Evolutionary conservation across 129 eudicot genomes (phyloP), one percentile per base, ranked within the genome.

Genomic region (Artemisia tridentata): DNA sequence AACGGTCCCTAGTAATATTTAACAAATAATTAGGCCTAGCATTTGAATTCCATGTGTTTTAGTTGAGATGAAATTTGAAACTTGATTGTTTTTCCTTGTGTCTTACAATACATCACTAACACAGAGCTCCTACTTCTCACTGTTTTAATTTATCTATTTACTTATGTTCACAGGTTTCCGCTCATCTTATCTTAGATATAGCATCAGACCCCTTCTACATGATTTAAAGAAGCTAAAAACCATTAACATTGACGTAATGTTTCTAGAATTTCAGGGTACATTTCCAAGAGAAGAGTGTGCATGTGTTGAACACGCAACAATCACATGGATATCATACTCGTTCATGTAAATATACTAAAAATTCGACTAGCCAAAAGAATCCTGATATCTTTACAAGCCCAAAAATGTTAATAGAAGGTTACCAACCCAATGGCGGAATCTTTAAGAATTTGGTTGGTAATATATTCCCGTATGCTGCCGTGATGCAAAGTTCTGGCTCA

Each of bases 401-500:
- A 43, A 45, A 50, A 58, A 49, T 29, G 16, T 25, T 54, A 67
- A 74, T 43, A 54, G 25, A 74, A 68, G 59, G 63, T 49, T 46
- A 87, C 95, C 68, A 75, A 93, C 99, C 99, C 73, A 85, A 77
- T 11, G 86, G 66, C 27, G 99, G 99, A 74, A 93, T 88, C 72
- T 87, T 87, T 19, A 93, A 80, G 77, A 90, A 89, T 55, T 89
- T 93, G 82, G 79, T 89, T 5, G 97, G 96, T 79, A 93, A 80
- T 41, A 93, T 90, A 81, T 90, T 93, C 76, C 99, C 99, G 75
- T 93, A 93, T 53, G 97, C 96, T 68, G 97, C 97, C 56, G 95
- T 87, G 81, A 90, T 75, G 72, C 91, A 90, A 77, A 90, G 89
- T 67, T 85, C 86, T 50, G 97, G 97, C 77, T 87, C 84, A 72